Percentiles rank a stretch among this genome's conserved stretches.
Conservation (phyloP, 1,284 basidiomycete genomes). For the Ganoderma multipileum region DNA sequence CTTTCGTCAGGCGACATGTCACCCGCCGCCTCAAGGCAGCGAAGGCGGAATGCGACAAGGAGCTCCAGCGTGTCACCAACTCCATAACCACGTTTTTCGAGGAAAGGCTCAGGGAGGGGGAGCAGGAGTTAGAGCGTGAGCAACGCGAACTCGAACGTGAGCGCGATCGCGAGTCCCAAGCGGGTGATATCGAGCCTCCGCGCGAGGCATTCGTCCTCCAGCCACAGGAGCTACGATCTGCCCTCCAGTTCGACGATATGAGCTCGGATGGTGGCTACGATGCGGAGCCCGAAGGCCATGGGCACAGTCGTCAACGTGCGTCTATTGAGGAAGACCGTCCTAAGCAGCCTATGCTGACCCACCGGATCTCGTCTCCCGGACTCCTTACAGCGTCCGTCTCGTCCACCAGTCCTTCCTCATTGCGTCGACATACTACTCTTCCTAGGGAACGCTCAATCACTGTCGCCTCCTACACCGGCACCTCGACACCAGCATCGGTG, state of each 20-base stretch:
- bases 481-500: constrained; percentile 63
- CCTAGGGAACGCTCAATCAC: constrained; percentile 71
- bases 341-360: constrained; percentile 53
- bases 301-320: constrained; percentile 78
- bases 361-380: constrained; percentile 60
- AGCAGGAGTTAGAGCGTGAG: constrained; percentile 70
- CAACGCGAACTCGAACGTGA: constrained; percentile 56
- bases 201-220: constrained; percentile 67
- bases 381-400: constrained; percentile 67
- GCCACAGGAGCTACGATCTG: constrained; percentile 59
- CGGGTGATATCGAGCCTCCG: constrained; percentile 58
- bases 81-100: constrained; percentile 96
- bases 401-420: constrained; percentile 69
- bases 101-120: constrained; percentile 79
- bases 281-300: constrained; percentile 68
- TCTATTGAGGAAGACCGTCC: constrained; percentile 54
- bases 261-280: constrained; percentile 83
- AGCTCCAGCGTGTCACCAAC: constrained; percentile 90
- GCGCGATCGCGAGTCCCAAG: constrained; percentile 51
- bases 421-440: constrained; percentile 68
- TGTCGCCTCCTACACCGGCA: constrained; percentile 56
- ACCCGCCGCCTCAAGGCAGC: constrained; percentile 92
- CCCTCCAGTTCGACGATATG: constrained; percentile 69
- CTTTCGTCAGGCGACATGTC: constrained; percentile 93
- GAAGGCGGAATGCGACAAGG: constrained; percentile 96